Base-by-base conservation (phyloP, 129 eudicot genomes). In the Mikania micrantha region DNA sequence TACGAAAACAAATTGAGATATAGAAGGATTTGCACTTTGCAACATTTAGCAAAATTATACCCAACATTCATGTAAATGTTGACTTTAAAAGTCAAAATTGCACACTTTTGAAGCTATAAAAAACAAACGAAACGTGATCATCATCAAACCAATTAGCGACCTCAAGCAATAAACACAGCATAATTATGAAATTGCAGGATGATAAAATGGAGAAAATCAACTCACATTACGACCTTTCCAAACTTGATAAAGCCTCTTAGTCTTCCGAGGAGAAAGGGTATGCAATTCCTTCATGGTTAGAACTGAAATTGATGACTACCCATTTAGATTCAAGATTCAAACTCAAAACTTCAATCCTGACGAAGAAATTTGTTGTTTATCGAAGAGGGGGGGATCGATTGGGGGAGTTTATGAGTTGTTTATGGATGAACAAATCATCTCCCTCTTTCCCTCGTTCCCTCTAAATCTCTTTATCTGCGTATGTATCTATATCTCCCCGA, bases 181-280 rank as follows among this genome's bases (percentile, higher is more conserved):
- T 34, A 47, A 47, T 49, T 9, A 49, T 16, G 19, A 7, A 19
- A 49, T 56, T 3, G 27, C 29, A 70, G 2, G 28, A 20, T 10
- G 47, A 72, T 58, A 20, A 57, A 58, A 22, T 3, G 16, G 32
- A 59, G 10, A 32, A 3, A 4, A 54, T 48, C 27, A 24, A 60
- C 82, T 79, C 86, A 90, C 97, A 65, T 90, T 90, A 49, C 90
- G 90, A 42, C 97, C 97, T 78, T 79, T 84, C 97, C 97, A 90
- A 67, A 90, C 88, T 80, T 86, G 84, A 82, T 90, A 86, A 35
- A 90, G 90, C 85, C 87, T 77, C 74, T 73, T 74, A 3, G 73
- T 56, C 25, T 48, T 67, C 20, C 78, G 41, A 80, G 74, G 67
- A 44, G 84, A 79, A 54, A 42, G 72, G 62, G 56, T 66, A 62